phyloP scores from a whole-genome alignment of 2,329 filamentous ascomycete genomes.

The Calonectria pseudoreteaudii region DNA sequence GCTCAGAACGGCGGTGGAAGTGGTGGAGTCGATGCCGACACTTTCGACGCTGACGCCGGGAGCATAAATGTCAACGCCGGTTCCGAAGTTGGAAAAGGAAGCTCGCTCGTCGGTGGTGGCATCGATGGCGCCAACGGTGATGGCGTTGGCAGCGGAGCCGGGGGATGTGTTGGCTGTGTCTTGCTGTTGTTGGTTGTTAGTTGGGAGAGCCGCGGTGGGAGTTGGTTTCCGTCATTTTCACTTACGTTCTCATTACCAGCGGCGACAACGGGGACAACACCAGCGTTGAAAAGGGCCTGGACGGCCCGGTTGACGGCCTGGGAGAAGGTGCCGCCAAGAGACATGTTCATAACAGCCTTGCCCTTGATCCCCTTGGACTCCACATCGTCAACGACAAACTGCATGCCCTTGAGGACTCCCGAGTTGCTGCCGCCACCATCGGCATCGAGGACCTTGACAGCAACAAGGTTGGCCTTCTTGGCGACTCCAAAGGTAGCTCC shows the following conservation, averaged over 20 bases:
- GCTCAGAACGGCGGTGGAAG: slow-evolving; percentile 57
- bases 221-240: slow-evolving; percentile 1
- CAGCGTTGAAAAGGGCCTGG: slow-evolving; percentile 59
- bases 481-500: slow-evolving; percentile 72
- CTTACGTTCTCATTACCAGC: slow-evolving; percentile 68
- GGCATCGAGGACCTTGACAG: slow-evolving; percentile 71
- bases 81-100: slow-evolving; percentile 70
- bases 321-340: slow-evolving; percentile 64
- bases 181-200: slow-evolving; percentile 44
- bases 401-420: slow-evolving; percentile 68
- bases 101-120: slow-evolving; percentile 61
- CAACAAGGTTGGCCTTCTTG: slow-evolving; percentile 57
- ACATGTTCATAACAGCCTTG: slow-evolving; percentile 74
- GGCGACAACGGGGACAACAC: slow-evolving; percentile 69
- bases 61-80: slow-evolving; percentile 65
- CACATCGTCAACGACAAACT: slow-evolving; percentile 64
- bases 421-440: slow-evolving; percentile 51
- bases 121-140: slow-evolving; percentile 71
- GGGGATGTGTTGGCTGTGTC: slow-evolving; percentile 65
- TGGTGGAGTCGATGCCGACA: slow-evolving; percentile 63
- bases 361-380: slow-evolving; percentile 54
- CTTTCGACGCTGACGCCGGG: slow-evolving; percentile 67
- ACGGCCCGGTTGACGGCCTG: slow-evolving; percentile 67
- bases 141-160: slow-evolving; percentile 66
- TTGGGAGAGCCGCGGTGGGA: background rate